Evolutionary conservation across 2,329 filamentous ascomycete species (phyloP), one percentile per base, ranked within the genome.

Genomic region (Thermochaetoides dissita): DNA sequence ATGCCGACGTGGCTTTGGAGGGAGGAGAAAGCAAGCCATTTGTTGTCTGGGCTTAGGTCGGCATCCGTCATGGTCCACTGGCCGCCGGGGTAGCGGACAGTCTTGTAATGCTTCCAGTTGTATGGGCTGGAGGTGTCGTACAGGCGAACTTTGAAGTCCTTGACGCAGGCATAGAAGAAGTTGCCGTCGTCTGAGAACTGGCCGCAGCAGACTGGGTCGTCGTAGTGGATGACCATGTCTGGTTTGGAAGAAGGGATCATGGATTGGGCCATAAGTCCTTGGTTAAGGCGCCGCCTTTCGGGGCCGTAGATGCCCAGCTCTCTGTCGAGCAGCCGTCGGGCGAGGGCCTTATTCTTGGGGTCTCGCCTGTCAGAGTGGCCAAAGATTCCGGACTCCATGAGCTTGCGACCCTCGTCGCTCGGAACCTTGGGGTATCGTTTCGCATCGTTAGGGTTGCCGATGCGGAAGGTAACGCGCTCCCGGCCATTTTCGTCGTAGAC

Each of bases 31-130:
- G 88, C 91, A 2, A 98, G 68, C 64, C 84, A 91, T 51, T 77
- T 82, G 59, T 95, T 96, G 64, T 96, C 87, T 0, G 88, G 87
- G 46, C 84, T 93, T 36, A 96, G 62, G 0, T 84, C 84, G 2
- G 89, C 88, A 61, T 98, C 91, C 10, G 91, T 96, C 50, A 98
- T 81, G 1, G 89, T 96, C 91, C 91, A 98, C 53, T 85, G 81
- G 2, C 88, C 91, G 50, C 79, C 84, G 1, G 86, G 86, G 59
- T 91, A 94, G 29, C 70, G 66, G 6, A 87, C 84, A 0, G 84
- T 89, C 64, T 89, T 96, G 68, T 95, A 95, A 60, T 94, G 88
- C 58, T 81, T 82, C 91, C 91, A 98, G 50, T 87, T 75, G 61
- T 91, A 94, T 0, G 89, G 87, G 53, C 95, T 94, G 2, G 84